Base-by-base conservation (phyloP, 2,329 filamentous ascomycete species). In the Didymella exigua region DNA sequence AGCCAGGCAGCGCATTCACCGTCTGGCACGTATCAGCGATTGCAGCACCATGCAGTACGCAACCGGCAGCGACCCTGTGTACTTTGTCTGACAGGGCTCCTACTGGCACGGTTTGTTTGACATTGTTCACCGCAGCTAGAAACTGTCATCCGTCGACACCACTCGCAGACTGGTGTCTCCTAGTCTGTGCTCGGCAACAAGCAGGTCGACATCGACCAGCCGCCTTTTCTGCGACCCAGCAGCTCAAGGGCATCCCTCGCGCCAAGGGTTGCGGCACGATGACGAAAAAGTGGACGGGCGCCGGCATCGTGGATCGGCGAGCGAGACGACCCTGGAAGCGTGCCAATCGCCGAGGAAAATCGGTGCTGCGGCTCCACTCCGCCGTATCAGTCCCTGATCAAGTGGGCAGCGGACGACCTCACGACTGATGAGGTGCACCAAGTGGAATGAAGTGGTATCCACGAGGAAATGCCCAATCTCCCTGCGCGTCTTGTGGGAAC, bases 201-300 rank as follows among this genome's bases (percentile, higher is more conserved):
- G 53, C 60, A 63, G 36, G 23, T 58, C 56, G 33, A 47, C 56
- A 18, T 58, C 56, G 33, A 47, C 56, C 49, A 47, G 53, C 43
- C 44, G 44, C 31, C 26, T 49, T 18, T 24, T 43, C 51, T 54
- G 31, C 37, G 45, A 30, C 40, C 52, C 52, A 41, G 36, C 23
- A 45, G 38, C 29, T 34, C 33, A 30, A 49, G 54, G 36, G 55
- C 56, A 53, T 63, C 54, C 43, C 57, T 49, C 34, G 49, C 48
- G 53, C 54, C 38, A 55, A 50, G 52, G 42, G 24, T 40, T 36
- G 48, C 58, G 50, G 63, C 62, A 58, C 62, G 62, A 62, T 68
- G 66, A 68, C 66, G 66, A 66, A 59, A 34, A 34, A 41, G 45
- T 45, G 57, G 47, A 34, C 34, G 36, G 34, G 34, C 49, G 21